phyloP scores from a whole-genome alignment of 140 eudicot species.

The Ambrosia hybrid region DNA sequence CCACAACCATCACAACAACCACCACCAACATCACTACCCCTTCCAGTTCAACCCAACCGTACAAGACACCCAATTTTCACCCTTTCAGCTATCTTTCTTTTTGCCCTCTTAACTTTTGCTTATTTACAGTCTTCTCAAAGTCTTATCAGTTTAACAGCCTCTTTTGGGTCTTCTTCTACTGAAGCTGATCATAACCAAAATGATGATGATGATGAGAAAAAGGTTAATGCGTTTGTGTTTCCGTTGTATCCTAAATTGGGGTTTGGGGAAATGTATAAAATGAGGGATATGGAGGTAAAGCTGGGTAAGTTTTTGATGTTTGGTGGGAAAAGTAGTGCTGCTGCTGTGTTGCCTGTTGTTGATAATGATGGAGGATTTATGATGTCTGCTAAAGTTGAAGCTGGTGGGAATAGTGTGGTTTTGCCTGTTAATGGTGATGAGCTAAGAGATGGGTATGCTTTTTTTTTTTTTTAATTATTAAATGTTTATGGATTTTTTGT shows the following conservation, averaged over 20 bases:
- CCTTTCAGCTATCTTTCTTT: conserved; percentile 34
- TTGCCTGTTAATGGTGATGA: conserved; percentile 54
- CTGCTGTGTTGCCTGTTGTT: conserved; percentile 17
- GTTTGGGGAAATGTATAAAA: conserved; percentile 8
- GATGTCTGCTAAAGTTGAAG: conserved; percentile 25
- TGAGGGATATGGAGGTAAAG: conserved; percentile 48
- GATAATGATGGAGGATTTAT: conserved; percentile 26
- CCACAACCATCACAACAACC: conserved; percentile 15
- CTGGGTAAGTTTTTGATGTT: conserved; percentile 45
- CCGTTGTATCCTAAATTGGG: conserved; percentile 49
- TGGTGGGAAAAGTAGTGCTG: conserved; percentile 22
- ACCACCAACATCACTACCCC: conserved; percentile 9
- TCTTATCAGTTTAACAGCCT: conserved; percentile 19
- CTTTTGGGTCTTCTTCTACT: conserved; percentile 9
- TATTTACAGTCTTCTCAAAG: conserved; percentile 25
- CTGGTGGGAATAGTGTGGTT: conserved; percentile 26
- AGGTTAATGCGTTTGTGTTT: conserved; percentile 43
- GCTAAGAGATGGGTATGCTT: conserved; percentile 56
- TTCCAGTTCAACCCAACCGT: conserved; percentile 32
- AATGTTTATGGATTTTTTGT: neutral
- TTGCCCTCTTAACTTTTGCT: conserved; percentile 39
- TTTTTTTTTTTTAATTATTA: neutral
- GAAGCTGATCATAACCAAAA: conserved; percentile 3
- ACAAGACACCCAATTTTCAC: conserved; percentile 29
- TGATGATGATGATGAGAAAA: conserved; percentile 31